Percentiles rank a stretch among this genome's conserved stretches.
phyloP scores from a whole-genome alignment of 306 rosid species.

The Cucurbita moschata region DNA sequence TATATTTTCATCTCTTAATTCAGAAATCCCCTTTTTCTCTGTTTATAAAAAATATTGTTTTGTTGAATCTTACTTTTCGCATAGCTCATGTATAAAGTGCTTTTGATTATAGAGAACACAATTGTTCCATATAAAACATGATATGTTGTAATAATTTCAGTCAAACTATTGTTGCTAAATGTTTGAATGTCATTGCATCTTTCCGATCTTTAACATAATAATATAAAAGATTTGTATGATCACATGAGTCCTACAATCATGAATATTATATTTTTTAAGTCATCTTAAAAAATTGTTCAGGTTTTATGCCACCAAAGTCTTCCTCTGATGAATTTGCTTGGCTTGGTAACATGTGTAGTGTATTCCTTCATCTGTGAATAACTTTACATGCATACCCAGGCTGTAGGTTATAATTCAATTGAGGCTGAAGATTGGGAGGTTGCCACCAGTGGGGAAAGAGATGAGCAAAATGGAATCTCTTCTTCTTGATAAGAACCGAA shows the following conservation, averaged over 20 bases:
- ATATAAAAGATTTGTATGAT: not conserved
- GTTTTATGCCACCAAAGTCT: not conserved
- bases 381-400: conserved; percentile 31
- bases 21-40: not conserved
- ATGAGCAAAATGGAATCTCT: conserved; percentile 99
- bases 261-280: not conserved
- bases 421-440: conserved; percentile 99
- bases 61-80: not conserved
- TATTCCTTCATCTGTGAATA: not conserved
- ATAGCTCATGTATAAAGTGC: not conserved
- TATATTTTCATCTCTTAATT: not conserved
- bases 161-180: not conserved
- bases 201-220: not conserved
- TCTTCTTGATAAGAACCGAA: conserved; percentile 95
- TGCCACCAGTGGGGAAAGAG: conserved; percentile 91
- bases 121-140: not conserved
- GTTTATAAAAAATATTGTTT: not conserved
- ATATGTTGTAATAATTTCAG: not conserved
- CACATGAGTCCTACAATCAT: not conserved
- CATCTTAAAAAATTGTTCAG: not conserved
- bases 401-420: conserved; percentile 90
- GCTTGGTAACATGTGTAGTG: not conserved
- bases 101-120: not conserved
- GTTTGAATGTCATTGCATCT: not conserved
- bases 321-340: not conserved